Evolutionary conservation across 371 early-diverging fungal genomes (phyloP).

Genomic region (Circinella umbellata): DNA sequence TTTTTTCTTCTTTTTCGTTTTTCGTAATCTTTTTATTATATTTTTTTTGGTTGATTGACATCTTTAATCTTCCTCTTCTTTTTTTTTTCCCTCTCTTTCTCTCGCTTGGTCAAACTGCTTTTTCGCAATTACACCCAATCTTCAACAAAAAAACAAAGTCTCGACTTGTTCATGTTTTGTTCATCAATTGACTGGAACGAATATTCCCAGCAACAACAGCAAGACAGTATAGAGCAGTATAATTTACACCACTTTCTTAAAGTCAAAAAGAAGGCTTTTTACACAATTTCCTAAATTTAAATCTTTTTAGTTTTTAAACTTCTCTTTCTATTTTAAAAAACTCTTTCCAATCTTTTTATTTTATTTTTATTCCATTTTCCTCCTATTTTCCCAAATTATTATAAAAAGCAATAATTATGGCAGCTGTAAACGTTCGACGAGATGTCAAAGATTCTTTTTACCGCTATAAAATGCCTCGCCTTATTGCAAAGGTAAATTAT

Average conservation of each 20-base stretch:
- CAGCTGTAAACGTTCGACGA: constrained; percentile 85
- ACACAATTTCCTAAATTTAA: constrained; percentile 25
- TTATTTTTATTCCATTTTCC: constrained; percentile 21
- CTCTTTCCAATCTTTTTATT: background rate
- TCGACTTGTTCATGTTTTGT: constrained; percentile 54
- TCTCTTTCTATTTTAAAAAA: too few species aligned
- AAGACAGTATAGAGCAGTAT: constrained; percentile 50
- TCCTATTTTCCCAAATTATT: constrained; percentile 5
- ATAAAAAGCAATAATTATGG: constrained; percentile 60
- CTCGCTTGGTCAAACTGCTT: background rate
- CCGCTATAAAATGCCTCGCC: constrained; percentile 99
- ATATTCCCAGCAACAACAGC: constrained; percentile 38
- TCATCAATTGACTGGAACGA: constrained; percentile 50
- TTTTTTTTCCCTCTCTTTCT: background rate
- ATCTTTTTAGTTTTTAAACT: too few species aligned
- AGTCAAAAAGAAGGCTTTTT: constrained; percentile 49
- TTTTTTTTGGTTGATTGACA: background rate
- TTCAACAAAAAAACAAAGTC: constrained; percentile 14
- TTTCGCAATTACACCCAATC: constrained; percentile 13
- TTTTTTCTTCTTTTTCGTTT: background rate
- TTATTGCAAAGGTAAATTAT: constrained; percentile 75
- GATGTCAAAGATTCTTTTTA: constrained; percentile 94
- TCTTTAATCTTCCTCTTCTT: background rate
- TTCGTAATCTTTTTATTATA: background rate
- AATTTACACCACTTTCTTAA: constrained; percentile 46